Evolutionary conservation across 1,284 basidiomycete species (phyloP).

Genomic region (Cystobasidiaceae sp.): DNA sequence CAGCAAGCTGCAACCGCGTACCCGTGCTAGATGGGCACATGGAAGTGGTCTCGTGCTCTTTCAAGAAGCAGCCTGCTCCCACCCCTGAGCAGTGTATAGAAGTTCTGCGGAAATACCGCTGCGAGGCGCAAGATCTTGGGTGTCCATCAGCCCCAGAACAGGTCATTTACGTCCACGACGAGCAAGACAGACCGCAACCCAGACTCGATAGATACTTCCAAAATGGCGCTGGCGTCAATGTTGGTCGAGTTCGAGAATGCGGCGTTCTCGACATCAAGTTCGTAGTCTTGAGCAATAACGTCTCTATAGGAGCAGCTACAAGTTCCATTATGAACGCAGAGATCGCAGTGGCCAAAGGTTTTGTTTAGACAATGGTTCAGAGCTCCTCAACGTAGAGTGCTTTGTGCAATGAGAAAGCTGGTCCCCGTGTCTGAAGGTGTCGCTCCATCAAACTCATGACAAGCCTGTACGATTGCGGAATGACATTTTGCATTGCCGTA

Average conservation of each 20-base stretch:
- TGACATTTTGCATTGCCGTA: too few species aligned
- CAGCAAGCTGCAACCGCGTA: slow-evolving; percentile 86
- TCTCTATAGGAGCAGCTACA: slow-evolving; percentile 92
- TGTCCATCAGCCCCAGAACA: slow-evolving; percentile 82
- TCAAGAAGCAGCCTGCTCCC: slow-evolving; percentile 72
- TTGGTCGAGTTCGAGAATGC: slow-evolving; percentile 86
- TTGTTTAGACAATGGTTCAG: slow-evolving; percentile 51
- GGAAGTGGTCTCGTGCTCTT: slow-evolving; percentile 80
- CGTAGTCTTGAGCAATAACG: slow-evolving; percentile 89
- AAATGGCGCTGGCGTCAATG: slow-evolving; percentile 84
- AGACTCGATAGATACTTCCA: slow-evolving; percentile 85
- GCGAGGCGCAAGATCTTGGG: slow-evolving; percentile 70
- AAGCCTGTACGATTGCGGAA: too few species aligned
- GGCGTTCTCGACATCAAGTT: slow-evolving; percentile 93
- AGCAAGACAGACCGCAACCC: slow-evolving; percentile 88
- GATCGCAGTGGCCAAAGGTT: slow-evolving; percentile 77
- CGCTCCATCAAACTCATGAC: too few species aligned
- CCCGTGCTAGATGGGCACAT: slow-evolving; percentile 90
- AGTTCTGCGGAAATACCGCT: slow-evolving; percentile 68
- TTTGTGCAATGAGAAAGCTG: too few species aligned
- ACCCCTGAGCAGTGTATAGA: slow-evolving; percentile 80
- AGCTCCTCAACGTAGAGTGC: too few species aligned
- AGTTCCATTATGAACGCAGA: slow-evolving; percentile 98
- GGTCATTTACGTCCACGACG: slow-evolving; percentile 88
- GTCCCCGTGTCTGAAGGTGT: too few species aligned